phyloP scores from a whole-genome alignment of 2,329 filamentous ascomycete genomes.

The Penicillium oxalicum region DNA sequence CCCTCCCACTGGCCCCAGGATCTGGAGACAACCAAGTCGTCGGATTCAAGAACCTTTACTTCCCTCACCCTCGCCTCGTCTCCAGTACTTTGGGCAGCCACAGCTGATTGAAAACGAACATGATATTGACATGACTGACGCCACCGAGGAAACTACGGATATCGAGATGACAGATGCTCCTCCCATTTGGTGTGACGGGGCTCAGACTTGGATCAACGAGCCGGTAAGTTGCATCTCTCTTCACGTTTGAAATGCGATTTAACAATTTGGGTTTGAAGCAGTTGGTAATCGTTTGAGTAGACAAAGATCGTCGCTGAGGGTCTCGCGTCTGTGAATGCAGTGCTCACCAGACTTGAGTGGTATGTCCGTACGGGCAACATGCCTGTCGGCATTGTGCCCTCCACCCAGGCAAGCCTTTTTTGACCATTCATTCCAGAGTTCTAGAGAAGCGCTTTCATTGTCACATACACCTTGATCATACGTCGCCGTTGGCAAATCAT shows the following conservation, averaged over 20 bases:
- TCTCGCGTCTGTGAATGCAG: background rate
- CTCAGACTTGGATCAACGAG: background rate
- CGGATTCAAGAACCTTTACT: no score
- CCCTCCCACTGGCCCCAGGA: no score
- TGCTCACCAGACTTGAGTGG: background rate
- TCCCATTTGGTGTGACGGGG: background rate
- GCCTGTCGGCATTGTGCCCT: background rate
- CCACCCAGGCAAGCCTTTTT: background rate
- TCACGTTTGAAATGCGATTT: no score
- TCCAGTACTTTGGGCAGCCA: no score
- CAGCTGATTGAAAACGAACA: background rate
- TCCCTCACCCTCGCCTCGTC: no score
- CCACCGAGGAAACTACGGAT: background rate
- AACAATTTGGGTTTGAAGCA: background rate
- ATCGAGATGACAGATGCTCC: slow-evolving; percentile 18
- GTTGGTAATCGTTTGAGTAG: background rate
- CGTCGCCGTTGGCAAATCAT: no score
- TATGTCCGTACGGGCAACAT: background rate
- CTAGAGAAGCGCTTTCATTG: no score
- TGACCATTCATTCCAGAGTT: no score
- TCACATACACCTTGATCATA: no score
- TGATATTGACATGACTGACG: background rate
- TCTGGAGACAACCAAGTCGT: no score
- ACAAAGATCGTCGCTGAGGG: slow-evolving; percentile 3
- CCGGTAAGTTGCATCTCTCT: background rate